A percentile compares a stretch with the other conserved stretches of the same genome.
phyloP scores from a whole-genome alignment of 306 rosid species.

The Sphenostylis stenocarpa region DNA sequence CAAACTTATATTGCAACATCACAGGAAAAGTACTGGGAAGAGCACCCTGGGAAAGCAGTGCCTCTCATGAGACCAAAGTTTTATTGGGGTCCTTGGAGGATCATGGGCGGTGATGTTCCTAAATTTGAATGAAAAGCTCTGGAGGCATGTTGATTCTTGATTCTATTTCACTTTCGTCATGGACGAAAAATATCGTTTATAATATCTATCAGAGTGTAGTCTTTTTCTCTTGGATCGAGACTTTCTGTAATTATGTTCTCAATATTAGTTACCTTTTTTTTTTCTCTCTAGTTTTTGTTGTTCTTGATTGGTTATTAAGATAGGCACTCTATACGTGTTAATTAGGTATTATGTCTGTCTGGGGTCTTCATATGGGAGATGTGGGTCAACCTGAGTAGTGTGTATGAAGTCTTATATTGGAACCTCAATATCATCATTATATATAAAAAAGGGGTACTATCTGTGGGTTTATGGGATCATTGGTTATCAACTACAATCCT shows the following conservation, averaged over 20 bases:
- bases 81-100: constrained; percentile 78
- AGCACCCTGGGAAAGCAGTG: constrained; percentile 73
- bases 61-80: constrained; percentile 82
- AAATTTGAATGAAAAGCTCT: constrained; percentile 33
- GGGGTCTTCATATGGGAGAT: no score
- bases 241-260: not conserved
- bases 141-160: constrained; percentile 4
- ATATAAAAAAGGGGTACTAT: no score
- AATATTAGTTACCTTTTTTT: not conserved
- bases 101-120: constrained; percentile 58
- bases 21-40: constrained; percentile 96
- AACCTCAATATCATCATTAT: no score
- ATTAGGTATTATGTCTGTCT: not conserved
- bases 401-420: no score
- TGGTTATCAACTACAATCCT: not conserved
- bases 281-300: no score
- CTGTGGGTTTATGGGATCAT: no score
- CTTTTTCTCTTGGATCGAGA: not conserved
- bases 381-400: no score
- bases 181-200: not conserved
- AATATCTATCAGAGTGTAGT: not conserved
- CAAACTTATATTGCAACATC: constrained; percentile 16
- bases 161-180: not conserved
- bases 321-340: not conserved
- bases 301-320: not conserved